Conservation (phyloP, 2,329 filamentous ascomycete species). For the Tolypocladium tropicale region DNA sequence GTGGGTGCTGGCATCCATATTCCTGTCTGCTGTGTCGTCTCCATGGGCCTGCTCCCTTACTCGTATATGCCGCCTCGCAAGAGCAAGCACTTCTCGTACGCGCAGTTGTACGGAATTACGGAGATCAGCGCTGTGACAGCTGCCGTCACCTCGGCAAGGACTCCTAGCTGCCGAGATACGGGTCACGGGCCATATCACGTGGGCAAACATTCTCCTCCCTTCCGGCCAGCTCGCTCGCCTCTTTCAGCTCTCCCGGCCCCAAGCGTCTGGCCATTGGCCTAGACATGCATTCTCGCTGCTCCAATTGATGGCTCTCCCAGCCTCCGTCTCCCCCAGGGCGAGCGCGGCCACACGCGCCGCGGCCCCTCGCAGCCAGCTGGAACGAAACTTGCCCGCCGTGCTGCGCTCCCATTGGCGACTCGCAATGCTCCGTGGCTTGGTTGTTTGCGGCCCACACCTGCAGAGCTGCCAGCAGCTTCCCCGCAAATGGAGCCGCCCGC, state of each 20-base stretch:
- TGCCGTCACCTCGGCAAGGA: too few relatives aligned
- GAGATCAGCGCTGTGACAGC: background rate
- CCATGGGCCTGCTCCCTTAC: too few relatives aligned
- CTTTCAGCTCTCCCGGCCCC: background rate
- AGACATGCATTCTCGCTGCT: background rate
- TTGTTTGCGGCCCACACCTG: background rate
- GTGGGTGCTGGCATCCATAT: slow-evolving; percentile 1
- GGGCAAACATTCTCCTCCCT: background rate
- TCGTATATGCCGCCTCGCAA: slow-evolving; percentile 9
- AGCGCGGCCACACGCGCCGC: background rate
- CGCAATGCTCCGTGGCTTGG: background rate
- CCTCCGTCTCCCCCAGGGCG: background rate
- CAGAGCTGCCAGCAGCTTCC: slow-evolving; percentile 3
- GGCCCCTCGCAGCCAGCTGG: background rate
- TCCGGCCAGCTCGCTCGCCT: background rate
- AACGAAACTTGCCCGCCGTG: background rate
- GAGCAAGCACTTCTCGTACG: background rate
- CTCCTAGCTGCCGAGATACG: too few relatives aligned
- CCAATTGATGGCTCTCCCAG: background rate
- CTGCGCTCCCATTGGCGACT: background rate
- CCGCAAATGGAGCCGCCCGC: slow-evolving; percentile 4
- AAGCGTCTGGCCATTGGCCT: background rate
- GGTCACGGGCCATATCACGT: background rate
- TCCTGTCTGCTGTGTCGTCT: background rate
- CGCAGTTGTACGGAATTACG: too few relatives aligned